A percentile compares a stretch with the other conserved stretches of the same genome.
Conservation (phyloP, 202 grass and related monocot species). For the Schoenoplectus tabernaemontani region DNA sequence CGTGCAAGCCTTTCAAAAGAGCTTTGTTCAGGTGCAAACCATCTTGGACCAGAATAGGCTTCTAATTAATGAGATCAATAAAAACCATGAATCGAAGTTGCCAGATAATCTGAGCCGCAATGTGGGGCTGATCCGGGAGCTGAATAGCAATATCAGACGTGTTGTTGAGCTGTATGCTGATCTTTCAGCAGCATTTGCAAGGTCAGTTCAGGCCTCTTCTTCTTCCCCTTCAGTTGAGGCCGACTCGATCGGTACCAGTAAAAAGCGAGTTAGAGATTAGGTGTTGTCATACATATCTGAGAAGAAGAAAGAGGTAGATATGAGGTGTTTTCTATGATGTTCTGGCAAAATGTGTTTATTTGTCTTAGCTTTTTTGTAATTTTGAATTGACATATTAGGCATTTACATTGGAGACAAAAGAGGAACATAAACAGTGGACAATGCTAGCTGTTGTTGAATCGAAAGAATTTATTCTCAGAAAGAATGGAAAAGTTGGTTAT, state of each 20-base stretch:
- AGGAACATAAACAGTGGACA: background rate
- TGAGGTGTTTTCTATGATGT: background rate
- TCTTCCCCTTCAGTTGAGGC: slow-evolving; percentile 31
- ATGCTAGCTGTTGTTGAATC: background rate
- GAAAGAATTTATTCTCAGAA: background rate
- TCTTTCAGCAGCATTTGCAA: slow-evolving; percentile 52
- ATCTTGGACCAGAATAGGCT: slow-evolving; percentile 66
- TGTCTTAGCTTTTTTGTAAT: background rate
- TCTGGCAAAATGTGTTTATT: slow-evolving; percentile 8
- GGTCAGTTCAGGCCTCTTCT: slow-evolving; percentile 41
- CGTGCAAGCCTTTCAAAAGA: slow-evolving; percentile 68
- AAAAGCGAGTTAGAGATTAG: slow-evolving; percentile 18
- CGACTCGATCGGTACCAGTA: slow-evolving; percentile 44
- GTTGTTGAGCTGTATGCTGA: slow-evolving; percentile 63
- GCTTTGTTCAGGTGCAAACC: slow-evolving; percentile 77
- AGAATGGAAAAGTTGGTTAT: background rate
- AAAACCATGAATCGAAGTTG: slow-evolving; percentile 60
- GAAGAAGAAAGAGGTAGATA: slow-evolving; percentile 14
- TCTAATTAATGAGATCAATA: slow-evolving; percentile 81
- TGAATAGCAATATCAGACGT: slow-evolving; percentile 83
- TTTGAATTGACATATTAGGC: background rate
- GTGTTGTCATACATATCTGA: background rate
- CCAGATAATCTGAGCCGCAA: slow-evolving; percentile 55
- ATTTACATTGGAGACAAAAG: background rate
- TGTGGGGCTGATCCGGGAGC: slow-evolving; percentile 69